These are phyloP conservation scores for Steccherinum ochraceum DNA, from an alignment of 768 basidiomycete genomes.

Conservation along the genomic window DNA sequence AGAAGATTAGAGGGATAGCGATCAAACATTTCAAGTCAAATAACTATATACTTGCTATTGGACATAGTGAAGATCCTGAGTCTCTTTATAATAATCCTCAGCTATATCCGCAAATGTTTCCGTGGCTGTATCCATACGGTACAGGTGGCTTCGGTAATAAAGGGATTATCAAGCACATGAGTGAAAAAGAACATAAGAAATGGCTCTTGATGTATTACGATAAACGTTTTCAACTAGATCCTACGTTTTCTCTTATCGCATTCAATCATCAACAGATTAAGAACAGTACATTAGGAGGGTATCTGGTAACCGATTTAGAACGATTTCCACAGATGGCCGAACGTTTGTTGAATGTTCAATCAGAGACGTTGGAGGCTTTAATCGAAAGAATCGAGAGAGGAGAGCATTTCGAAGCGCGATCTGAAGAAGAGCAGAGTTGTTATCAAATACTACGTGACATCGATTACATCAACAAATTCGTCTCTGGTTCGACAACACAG, in stretches of 20 bases:
- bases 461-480: background rate
- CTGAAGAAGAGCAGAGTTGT: background rate
- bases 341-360: constrained; percentile 2
- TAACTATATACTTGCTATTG: constrained; percentile 24
- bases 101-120: constrained; percentile 32
- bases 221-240: constrained; percentile 14
- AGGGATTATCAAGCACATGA: background rate
- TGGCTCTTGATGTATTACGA: constrained; percentile 14
- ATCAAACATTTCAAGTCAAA: constrained; percentile 20
- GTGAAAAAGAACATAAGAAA: background rate
- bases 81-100: constrained; percentile 29
- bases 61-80: constrained; percentile 20
- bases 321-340: constrained; percentile 8
- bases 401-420: background rate
- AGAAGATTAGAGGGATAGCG: constrained; percentile 18
- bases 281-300: constrained; percentile 7
- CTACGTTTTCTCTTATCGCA: constrained; percentile 10
- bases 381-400: background rate
- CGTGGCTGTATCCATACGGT: constrained; percentile 38
- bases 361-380: constrained; percentile 1
- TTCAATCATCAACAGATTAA: constrained; percentile 20
- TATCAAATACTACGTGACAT: background rate
- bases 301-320: constrained; percentile 3
- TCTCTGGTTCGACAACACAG: background rate
- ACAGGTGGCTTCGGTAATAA: constrained; percentile 27